Conservation (phyloP, 1,284 basidiomycete genomes). For the Leccinum fuscescens region DNA sequence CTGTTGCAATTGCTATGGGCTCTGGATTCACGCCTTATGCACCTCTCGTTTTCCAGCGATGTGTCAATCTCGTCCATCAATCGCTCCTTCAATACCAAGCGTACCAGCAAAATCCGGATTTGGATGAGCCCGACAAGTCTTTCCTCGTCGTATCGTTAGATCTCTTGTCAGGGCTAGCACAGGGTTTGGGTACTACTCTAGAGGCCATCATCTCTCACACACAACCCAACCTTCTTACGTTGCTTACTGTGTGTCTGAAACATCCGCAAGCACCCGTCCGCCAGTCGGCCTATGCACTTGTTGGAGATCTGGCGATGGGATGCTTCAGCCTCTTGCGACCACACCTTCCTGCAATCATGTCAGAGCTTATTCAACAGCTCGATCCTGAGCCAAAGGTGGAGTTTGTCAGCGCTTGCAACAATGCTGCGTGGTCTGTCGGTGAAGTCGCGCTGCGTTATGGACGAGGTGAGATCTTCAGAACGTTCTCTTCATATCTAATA, state of each 20-base stretch:
- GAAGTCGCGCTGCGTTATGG: conserved; percentile 92
- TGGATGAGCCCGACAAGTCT: conserved; percentile 91
- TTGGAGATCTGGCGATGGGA: conserved; percentile 97
- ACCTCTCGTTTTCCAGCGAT: conserved; percentile 90
- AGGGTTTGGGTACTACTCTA: conserved; percentile 84
- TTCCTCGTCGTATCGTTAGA: conserved; percentile 98
- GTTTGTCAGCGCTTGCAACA: conserved; percentile 96
- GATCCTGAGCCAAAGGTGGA: conserved; percentile 88
- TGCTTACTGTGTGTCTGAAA: conserved; percentile 85
- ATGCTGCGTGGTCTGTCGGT: conserved; percentile 99
- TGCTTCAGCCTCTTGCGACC: conserved; percentile 87
- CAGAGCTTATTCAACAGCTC: conserved; percentile 86
- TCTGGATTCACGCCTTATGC: conserved; percentile 89
- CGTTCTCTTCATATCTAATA: neutral
- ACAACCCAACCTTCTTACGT: conserved; percentile 74
- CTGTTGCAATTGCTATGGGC: conserved; percentile 95
- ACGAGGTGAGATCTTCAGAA: conserved; percentile 48
- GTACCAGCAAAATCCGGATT: conserved; percentile 80
- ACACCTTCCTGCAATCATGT: conserved; percentile 85
- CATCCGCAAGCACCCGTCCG: conserved; percentile 94
- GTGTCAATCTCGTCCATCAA: conserved; percentile 81
- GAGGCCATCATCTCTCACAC: conserved; percentile 66
- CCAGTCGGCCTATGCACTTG: conserved; percentile 95
- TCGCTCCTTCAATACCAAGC: conserved; percentile 81
- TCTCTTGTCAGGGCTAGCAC: conserved; percentile 91